phyloP scores from a whole-genome alignment of 2,329 filamentous ascomycete species.

The Cordyceps fumosorosea region DNA sequence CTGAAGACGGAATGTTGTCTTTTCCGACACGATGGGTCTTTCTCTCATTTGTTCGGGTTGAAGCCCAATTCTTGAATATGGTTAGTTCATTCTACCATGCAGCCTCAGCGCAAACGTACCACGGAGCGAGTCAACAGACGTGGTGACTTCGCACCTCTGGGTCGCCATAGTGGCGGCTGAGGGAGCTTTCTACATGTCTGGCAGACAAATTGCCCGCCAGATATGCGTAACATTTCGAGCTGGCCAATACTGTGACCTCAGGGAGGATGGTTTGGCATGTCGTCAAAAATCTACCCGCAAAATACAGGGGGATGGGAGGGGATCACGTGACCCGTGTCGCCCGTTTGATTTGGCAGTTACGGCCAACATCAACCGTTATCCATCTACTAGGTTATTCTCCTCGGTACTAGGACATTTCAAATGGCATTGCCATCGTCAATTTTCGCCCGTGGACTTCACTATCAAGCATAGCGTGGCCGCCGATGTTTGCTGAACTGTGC shows the following conservation, averaged over 20 bases:
- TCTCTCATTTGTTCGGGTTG: background rate
- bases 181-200: background rate
- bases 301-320: background rate
- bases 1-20: background rate
- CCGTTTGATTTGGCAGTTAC: background rate
- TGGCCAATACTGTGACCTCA: background rate
- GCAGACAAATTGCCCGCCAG: background rate
- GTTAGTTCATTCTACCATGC: background rate
- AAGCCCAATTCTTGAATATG: background rate
- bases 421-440: background rate
- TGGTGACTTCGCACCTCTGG: background rate
- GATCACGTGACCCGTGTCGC: background rate
- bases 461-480: too few relatives aligned
- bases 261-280: background rate
- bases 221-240: background rate
- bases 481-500: background rate
- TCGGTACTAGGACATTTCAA: background rate
- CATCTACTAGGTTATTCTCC: too few relatives aligned
- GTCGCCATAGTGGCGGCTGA: background rate
- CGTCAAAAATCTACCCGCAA: background rate
- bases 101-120: background rate
- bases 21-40: background rate
- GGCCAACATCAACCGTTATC: background rate
- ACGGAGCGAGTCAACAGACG: background rate
- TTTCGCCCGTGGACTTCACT: too few relatives aligned